Conservation (phyloP, 2,329 filamentous ascomycete genomes). For the Nemania abortiva region DNA sequence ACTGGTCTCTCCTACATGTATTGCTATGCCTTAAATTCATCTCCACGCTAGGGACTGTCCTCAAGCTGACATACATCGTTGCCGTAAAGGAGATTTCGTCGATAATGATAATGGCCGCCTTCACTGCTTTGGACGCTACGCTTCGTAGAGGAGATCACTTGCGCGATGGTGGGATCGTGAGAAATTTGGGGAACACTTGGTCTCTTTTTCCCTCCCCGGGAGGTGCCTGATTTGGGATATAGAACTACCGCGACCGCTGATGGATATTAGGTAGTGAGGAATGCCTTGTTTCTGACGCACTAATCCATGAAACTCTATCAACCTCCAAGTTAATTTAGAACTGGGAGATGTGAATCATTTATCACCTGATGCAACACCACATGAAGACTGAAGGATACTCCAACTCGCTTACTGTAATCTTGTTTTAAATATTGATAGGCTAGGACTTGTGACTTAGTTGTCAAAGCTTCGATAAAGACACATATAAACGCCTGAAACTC, state of each 20-base stretch:
- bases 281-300: neutral
- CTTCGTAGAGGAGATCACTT: neutral
- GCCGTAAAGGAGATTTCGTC: slow-evolving; percentile 25
- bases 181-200: neutral
- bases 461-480: slow-evolving; percentile 8
- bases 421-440: slow-evolving; percentile 7
- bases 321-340: neutral
- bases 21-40: neutral
- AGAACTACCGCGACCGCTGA: neutral
- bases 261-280: slow-evolving; percentile 5
- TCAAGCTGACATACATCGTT: neutral
- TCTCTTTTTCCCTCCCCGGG: neutral
- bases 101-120: slow-evolving; percentile 32
- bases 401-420: neutral
- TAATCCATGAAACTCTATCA: neutral
- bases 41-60: neutral
- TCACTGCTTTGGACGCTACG: slow-evolving; percentile 30
- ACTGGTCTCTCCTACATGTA: neutral
- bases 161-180: neutral
- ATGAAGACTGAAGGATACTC: neutral
- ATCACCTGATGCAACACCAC: neutral
- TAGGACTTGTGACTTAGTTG: slow-evolving; percentile 5
- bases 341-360: neutral
- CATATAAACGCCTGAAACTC: slow-evolving; percentile 32
- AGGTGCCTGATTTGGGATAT: neutral